Evolutionary conservation across 202 grass and related monocot species (phyloP), one percentile per base, ranked within the genome.

Genomic region (Hordeum pubiflorum): DNA sequence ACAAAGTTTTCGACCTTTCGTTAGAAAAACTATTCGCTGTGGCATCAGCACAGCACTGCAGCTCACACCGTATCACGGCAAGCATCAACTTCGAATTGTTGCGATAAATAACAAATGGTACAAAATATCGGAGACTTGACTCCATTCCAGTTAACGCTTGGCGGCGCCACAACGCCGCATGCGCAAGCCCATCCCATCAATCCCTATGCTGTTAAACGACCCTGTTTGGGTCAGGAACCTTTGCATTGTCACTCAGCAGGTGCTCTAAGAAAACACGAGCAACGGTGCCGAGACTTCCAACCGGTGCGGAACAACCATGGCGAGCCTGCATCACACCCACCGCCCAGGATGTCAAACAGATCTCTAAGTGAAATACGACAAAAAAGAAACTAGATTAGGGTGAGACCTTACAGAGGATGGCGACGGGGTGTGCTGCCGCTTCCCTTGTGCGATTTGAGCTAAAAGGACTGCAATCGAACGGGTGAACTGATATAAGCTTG

Each of bases 221-320:
- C 87, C 39, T 22, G 43, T 68, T 50, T 37, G 64, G 65, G 75
- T 84, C 78, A 72, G 63, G 77, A 76, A 7, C 17, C 48, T 32
- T 33, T 0, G 12, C 61, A 38, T 70, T 10, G 15, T 83, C 56
- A n/a, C 75, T 57, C 26, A 38, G 80, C 80, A 71, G 63, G 54
- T 64, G 88, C 88, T 83, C 88, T 83, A 83, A 83, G 69, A 89
- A 89, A 90, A 86, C 55, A 79, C 60, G 79, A 89, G 88, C 83
- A 76, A 62, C 57, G 31, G 55, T 26, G 58, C 59, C 23, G 15
- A 66, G 37, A 66, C 74, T 44, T 75, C 40, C 34, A 7, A n/a
- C 34, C 18, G 32, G 46, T 17, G 34, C 46, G 43, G 34, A 74
- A 31, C 63, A 54, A 39, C 8, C 23, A 23, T 20, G 27, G 59